Percentiles rank a stretch among this genome's conserved stretches.
These are phyloP conservation scores for Ensete glaucum DNA, from an alignment of 176 grass and related monocot genomes.

Conservation along the genomic window DNA sequence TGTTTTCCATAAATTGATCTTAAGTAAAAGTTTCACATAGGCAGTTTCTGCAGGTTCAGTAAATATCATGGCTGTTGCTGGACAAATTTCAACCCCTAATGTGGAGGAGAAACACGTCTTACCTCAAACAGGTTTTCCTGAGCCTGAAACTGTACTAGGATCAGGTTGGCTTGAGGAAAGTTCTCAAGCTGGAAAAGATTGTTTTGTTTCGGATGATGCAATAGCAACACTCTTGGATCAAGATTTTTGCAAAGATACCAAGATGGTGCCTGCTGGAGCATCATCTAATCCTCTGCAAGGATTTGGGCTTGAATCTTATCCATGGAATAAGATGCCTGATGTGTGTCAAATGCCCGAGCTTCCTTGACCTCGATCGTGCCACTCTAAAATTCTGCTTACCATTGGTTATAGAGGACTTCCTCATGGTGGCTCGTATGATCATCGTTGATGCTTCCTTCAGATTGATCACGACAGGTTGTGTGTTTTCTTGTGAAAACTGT, in stretches of 20 bases:
- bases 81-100: too few relatives aligned
- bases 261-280: slow-evolving; percentile 16
- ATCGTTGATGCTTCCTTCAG: too few relatives aligned
- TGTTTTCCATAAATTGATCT: too few relatives aligned
- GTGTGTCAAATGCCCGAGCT: slow-evolving; percentile 48
- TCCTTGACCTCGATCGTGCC: slow-evolving; percentile 16
- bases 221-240: slow-evolving; percentile 49
- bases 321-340: slow-evolving; percentile 55
- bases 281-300: slow-evolving; percentile 19
- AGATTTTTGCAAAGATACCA: slow-evolving; percentile 31
- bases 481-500: too few relatives aligned
- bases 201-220: slow-evolving; percentile 39
- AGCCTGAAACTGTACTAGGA: slow-evolving; percentile 56
- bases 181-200: slow-evolving; percentile 36
- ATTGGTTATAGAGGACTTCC: too few relatives aligned
- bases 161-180: slow-evolving; percentile 29
- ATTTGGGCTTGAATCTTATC: slow-evolving; percentile 26
- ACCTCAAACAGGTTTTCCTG: not conserved
- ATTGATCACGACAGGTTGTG: too few relatives aligned
- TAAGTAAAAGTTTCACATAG: too few relatives aligned
- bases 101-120: too few relatives aligned
- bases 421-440: too few relatives aligned
- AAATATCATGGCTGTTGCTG: not conserved
- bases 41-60: not conserved
- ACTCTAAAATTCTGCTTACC: too few relatives aligned